phyloP scores from a whole-genome alignment of 2,329 filamentous ascomycete species.

The Pestalotiopsis sp. region DNA sequence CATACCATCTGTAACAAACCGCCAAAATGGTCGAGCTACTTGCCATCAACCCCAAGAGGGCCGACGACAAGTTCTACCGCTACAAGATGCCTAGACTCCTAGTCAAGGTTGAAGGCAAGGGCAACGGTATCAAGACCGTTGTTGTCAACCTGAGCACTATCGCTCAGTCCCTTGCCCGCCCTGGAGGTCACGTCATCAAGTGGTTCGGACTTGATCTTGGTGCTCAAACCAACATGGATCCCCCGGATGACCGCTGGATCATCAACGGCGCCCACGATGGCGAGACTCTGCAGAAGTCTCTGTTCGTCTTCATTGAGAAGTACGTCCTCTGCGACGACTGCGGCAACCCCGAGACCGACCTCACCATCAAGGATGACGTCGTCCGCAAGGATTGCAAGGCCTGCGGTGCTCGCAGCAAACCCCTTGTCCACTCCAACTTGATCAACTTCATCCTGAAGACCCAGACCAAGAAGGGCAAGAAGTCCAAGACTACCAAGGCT shows the following conservation, averaged over 20 bases:
- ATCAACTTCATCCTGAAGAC: constrained; percentile 98
- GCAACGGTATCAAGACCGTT: constrained; percentile 99
- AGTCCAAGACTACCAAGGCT: constrained; percentile 93
- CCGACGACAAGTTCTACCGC: constrained; percentile 98
- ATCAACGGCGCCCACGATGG: constrained; percentile 99
- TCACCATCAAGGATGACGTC: constrained; percentile 89
- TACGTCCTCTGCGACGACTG: constrained; percentile 99
- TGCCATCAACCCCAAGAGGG: constrained; percentile 96
- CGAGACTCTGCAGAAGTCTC: constrained; percentile 93
- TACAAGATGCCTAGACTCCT: constrained; percentile 99
- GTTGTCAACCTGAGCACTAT: constrained; percentile 96
- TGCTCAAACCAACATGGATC: constrained; percentile 97
- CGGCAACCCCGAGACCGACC: constrained; percentile 98
- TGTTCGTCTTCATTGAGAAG: constrained; percentile 97
- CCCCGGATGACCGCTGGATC: constrained; percentile 98
- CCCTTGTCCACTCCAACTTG: constrained; percentile 92
- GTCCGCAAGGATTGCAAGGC: constrained; percentile 98
- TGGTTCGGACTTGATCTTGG: constrained; percentile 99
- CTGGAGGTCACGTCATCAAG: constrained; percentile 96
- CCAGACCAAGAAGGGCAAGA: constrained; percentile 84
- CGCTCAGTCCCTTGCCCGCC: constrained; percentile 87
- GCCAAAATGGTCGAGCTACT: constrained; percentile 72
- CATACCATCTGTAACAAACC: constrained; percentile 35
- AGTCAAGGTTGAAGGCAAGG: constrained; percentile 99
- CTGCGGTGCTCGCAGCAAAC: constrained; percentile 89